Evolutionary conservation across 768 basidiomycete genomes (phyloP).

Genomic region (Suillus subalutaceus): DNA sequence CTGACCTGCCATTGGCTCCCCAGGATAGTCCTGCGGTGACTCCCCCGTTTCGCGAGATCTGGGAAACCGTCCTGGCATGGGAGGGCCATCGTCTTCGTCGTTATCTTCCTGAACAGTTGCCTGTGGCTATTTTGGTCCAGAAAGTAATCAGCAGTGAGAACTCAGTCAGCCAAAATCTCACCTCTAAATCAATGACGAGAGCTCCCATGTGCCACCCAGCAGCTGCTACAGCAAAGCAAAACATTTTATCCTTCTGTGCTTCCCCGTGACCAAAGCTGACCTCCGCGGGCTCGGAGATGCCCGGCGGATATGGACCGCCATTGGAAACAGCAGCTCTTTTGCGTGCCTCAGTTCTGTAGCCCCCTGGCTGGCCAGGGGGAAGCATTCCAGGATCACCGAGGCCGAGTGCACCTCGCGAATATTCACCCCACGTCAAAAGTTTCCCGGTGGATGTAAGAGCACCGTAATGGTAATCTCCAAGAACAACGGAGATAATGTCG

Average conservation of each 20-base stretch:
- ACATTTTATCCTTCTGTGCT: slow-evolving; percentile 55
- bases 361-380: slow-evolving; percentile 59
- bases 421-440: slow-evolving; percentile 80
- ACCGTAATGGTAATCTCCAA: slow-evolving; percentile 92
- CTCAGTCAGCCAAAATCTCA: slow-evolving; percentile 26
- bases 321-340: slow-evolving; percentile 30
- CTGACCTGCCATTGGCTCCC: slow-evolving; percentile 13
- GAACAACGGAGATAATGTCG: slow-evolving; percentile 81
- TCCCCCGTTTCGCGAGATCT: slow-evolving; percentile 20
- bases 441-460: slow-evolving; percentile 81
- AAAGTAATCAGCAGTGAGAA: slow-evolving; percentile 9
- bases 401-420: slow-evolving; percentile 81
- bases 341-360: slow-evolving; percentile 46
- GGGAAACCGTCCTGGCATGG: slow-evolving; percentile 40
- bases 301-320: slow-evolving; percentile 34
- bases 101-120: slow-evolving; percentile 40
- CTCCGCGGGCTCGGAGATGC: slow-evolving; percentile 62
- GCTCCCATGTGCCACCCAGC: slow-evolving; percentile 94
- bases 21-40: slow-evolving; percentile 13
- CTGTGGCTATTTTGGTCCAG: slow-evolving; percentile 22
- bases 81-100: slow-evolving; percentile 31
- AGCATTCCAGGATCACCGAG: slow-evolving; percentile 73
- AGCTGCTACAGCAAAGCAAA: slow-evolving; percentile 81
- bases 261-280: slow-evolving; percentile 71
- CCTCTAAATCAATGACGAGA: slow-evolving; percentile 83